phyloP scores from a whole-genome alignment of 805 yeast species.

The Wickerhamomyces sydowiorum region DNA sequence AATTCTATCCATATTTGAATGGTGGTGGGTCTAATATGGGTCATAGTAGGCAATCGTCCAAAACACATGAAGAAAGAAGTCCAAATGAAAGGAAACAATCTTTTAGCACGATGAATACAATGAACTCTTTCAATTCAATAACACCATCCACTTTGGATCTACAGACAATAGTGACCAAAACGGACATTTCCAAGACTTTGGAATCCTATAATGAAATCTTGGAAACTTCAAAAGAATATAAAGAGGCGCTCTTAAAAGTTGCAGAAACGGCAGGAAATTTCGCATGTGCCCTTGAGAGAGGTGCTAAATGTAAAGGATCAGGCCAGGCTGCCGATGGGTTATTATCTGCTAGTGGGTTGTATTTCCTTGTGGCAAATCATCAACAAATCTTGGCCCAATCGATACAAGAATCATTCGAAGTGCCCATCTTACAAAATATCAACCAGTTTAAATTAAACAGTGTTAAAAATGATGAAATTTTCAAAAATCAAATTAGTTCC shows the following conservation, averaged over 20 bases:
- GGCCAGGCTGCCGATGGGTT: conserved; percentile 58
- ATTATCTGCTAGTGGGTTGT: conserved; percentile 69
- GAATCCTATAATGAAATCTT: conserved; percentile 43
- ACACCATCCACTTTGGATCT: conserved; percentile 46
- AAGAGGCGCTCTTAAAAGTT: conserved; percentile 39
- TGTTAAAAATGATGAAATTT: conserved; percentile 42
- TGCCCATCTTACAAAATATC: conserved; percentile 43
- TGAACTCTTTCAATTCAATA: conserved; percentile 18
- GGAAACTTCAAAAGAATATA: conserved; percentile 39
- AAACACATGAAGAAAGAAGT: neutral
- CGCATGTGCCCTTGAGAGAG: conserved; percentile 62
- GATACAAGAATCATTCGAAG: conserved; percentile 47
- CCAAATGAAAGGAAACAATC: conserved; percentile 13
- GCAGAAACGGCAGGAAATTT: conserved; percentile 63
- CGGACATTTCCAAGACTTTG: conserved; percentile 49
- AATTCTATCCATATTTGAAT: conserved; percentile 23
- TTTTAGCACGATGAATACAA: conserved; percentile 13
- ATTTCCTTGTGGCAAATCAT: conserved; percentile 70
- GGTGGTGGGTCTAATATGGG: conserved; percentile 13
- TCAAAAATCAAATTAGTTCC: conserved; percentile 46
- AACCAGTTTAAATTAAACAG: conserved; percentile 38
- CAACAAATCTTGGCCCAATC: conserved; percentile 62
- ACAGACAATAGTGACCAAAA: conserved; percentile 53
- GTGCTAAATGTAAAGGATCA: conserved; percentile 59
- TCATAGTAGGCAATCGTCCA: conserved; percentile 3